A percentile compares a stretch with the other conserved stretches of the same genome.
These are phyloP conservation scores for Populus nigra DNA, from an alignment of 345 rosid genomes.

Conservation along the genomic window DNA sequence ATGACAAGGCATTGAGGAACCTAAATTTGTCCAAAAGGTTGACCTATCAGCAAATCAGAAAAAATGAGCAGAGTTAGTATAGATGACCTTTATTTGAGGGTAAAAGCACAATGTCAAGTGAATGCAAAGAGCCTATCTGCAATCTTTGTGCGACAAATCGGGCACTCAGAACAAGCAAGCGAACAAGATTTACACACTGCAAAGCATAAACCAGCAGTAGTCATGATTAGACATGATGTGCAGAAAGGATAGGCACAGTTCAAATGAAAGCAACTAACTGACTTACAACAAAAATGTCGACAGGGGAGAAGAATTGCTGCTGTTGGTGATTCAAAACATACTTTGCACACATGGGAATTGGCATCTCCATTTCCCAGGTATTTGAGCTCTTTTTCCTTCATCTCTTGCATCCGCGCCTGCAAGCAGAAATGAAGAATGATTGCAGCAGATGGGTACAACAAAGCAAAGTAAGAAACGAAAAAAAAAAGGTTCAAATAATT, in stretches of 20 bases:
- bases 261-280: conserved; percentile 2
- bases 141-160: conserved; percentile 94
- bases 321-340: conserved; percentile 90
- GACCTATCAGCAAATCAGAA: neutral
- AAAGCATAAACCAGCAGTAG: conserved; percentile 1
- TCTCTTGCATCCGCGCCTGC: conserved; percentile 96
- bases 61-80: neutral
- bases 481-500: neutral
- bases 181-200: conserved; percentile 99
- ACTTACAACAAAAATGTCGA: conserved; percentile 98
- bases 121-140: conserved; percentile 93
- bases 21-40: neutral
- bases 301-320: conserved; percentile 98
- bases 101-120: conserved; percentile 45
- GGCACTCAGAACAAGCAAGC: conserved; percentile 96
- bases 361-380: conserved; percentile 67
- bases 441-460: neutral
- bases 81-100: conserved; percentile 37
- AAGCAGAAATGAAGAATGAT: conserved; percentile 7
- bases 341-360: conserved; percentile 94
- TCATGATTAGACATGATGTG: neutral
- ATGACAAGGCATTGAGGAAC: neutral
- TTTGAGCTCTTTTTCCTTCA: conserved; percentile 91
- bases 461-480: neutral
- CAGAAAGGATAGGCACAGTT: neutral